Evolutionary conservation across 2,329 filamentous ascomycete species (phyloP), one percentile per base, ranked within the genome.

Genomic region (Cladosporium sp.): DNA sequence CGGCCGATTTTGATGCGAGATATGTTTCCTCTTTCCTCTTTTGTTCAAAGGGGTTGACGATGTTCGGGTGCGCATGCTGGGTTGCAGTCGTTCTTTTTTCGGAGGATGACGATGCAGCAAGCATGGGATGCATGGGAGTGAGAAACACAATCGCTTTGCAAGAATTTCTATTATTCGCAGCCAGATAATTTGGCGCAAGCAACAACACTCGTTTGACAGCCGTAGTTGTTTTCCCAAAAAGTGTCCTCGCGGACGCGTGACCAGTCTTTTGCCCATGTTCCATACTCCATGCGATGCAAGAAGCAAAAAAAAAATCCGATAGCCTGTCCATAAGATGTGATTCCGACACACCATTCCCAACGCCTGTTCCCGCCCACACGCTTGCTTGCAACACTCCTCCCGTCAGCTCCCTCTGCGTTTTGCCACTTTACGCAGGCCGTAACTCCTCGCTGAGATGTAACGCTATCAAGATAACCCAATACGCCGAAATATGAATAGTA

Each of bases 381-480:
- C 34, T 15, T 36, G 38, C 38, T 15, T 36, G 38, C 38, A 44
- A n/a, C 55, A 41, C 34, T 21, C 52, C 52, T 21, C 30, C 28
- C 1, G 41, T 52, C 3, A 24, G 26, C 18, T 36, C 10, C 28
- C 28, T 55, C 52, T 55, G 52, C 52, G 55, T 58, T 36, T 30
- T 58, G 32, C 34, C 55, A 58, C 66, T 63, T 54, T 55, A 55
- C 52, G 52, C 52, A 55, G 41, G 55, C 66, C 70, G 51, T 66
- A 69, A 73, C 72, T 73, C 72, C 72, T 68, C 71, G 72, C 72
- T 72, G 69, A 68, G 65, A 70, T 65, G 65, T 70, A 73, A 73
- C 71, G 71, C 71, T 73, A 68, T 73, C 60, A 63, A 49, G 60
- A 52, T 63, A 55, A 61, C 60, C 68, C 64, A 63, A 66, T 68